Percentiles rank a stretch among this genome's conserved stretches.
phyloP scores from a whole-genome alignment of 2,329 filamentous ascomycete species.

The Acrocalymma vagum region DNA sequence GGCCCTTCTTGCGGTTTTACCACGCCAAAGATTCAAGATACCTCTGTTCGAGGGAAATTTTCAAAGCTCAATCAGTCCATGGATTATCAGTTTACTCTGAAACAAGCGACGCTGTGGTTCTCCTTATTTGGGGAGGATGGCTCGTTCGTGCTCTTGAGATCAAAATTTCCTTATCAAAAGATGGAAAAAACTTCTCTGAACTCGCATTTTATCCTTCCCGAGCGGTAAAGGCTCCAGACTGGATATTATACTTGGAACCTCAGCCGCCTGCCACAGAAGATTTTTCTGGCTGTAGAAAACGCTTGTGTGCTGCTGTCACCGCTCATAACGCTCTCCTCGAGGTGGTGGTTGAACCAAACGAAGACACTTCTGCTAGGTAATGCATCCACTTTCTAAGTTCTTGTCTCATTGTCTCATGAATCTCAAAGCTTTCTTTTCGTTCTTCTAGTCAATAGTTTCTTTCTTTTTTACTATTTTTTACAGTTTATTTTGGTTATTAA shows the following conservation, averaged over 20 bases:
- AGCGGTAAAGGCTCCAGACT: slow-evolving; percentile 39
- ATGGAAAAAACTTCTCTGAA: slow-evolving; percentile 31
- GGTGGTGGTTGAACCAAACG: slow-evolving; percentile 44
- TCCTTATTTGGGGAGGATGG: slow-evolving; percentile 47
- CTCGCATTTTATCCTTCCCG: slow-evolving; percentile 25
- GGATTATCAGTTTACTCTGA: slow-evolving; percentile 65
- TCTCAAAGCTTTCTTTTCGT: too few relatives aligned
- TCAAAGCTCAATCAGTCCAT: slow-evolving; percentile 76
- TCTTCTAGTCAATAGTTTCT: slow-evolving; percentile 15
- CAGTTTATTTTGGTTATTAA: background rate
- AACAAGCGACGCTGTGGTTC: slow-evolving; percentile 25
- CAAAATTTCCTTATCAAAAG: slow-evolving; percentile 22
- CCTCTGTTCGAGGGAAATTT: slow-evolving; percentile 58
- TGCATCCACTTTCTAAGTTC: background rate
- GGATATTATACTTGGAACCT: slow-evolving; percentile 45
- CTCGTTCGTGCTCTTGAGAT: slow-evolving; percentile 57
- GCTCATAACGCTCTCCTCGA: slow-evolving; percentile 84
- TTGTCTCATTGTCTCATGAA: too few relatives aligned
- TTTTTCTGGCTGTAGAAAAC: slow-evolving; percentile 8
- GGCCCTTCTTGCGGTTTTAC: slow-evolving; percentile 52
- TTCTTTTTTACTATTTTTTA: slow-evolving; percentile 1
- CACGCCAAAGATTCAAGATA: slow-evolving; percentile 29
- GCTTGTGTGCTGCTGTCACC: slow-evolving; percentile 64
- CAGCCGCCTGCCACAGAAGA: slow-evolving; percentile 18
- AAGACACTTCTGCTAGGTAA: slow-evolving; percentile 15